Conservation (phyloP, 2,329 filamentous ascomycete species). For the Ophiostoma perfectum region DNA sequence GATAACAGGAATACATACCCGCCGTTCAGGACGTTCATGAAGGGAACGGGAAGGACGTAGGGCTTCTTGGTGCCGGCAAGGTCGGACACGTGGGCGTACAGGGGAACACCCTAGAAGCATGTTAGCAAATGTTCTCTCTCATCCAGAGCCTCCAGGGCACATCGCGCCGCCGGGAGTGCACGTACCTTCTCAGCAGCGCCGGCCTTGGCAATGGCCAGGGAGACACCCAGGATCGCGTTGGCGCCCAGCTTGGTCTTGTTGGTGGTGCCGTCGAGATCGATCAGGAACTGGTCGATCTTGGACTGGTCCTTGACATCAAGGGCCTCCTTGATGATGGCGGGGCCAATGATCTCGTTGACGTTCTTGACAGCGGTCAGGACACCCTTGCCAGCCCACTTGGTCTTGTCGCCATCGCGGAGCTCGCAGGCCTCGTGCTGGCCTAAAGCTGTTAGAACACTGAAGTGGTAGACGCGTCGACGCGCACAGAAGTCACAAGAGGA, state of each 20-base stretch:
- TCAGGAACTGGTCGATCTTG: conserved; percentile 77
- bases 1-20: conserved; percentile 37
- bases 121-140: not conserved
- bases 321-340: conserved; percentile 74
- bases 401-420: conserved; percentile 84
- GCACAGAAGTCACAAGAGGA: not conserved
- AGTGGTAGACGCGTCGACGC: not conserved
- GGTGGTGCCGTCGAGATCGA: conserved; percentile 73
- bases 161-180: too few species aligned
- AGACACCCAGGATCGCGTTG: conserved; percentile 84
- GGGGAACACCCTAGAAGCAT: conserved; percentile 57
- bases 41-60: conserved; percentile 82
- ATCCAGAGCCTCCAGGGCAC: conserved; percentile 32
- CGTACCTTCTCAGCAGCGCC: conserved; percentile 72
- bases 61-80: conserved; percentile 87
- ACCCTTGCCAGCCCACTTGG: conserved; percentile 82
- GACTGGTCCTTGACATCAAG: conserved; percentile 83
- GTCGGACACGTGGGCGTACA: conserved; percentile 84
- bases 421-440: conserved; percentile 87
- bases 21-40: conserved; percentile 91
- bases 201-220: conserved; percentile 79
- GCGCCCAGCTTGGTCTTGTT: conserved; percentile 87
- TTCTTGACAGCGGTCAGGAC: conserved; percentile 81
- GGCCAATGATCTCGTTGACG: conserved; percentile 75
- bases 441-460: conserved; percentile 34